Evolutionary conservation across 257 asterid genomes (phyloP), one percentile per base, ranked within the genome.

Genomic region (Linaria vulgaris): DNA sequence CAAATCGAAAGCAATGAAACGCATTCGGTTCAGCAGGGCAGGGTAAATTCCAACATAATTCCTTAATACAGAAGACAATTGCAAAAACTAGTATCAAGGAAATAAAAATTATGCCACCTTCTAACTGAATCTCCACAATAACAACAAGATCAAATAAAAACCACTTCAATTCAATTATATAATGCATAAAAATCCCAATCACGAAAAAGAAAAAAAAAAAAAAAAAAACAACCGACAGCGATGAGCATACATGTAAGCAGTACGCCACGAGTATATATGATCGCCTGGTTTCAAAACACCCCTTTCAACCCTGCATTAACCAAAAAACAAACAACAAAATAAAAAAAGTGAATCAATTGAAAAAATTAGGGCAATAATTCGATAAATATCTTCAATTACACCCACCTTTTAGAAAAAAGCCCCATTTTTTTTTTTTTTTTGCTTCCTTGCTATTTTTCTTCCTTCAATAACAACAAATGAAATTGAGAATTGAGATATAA

Each of bases 221-320:
- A 56, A 15, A 22, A 16, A 14, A 24, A 63, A 39, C 31, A 15
- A 20, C 85, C 64, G 23, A 92, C 99, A 97, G 74, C 87, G 99
- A 66, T 92, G 99, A 20, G 99, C 89, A 72, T 89, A 92, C 20
- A 87, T 62, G 56, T 89, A 92, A 56, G 95, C 94, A 15, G 87
- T 38, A 7, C 97, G 91, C 97, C 99, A 92, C 3, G 99, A 92
- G 69, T 92, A 92, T 63, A 92, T 78, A 76, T 89, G 99, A 85
- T 92, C 99, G 55, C 99, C 99, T 12, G 95, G 83, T 60, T 85
- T 82, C 63, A 92, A 89, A 78, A 88, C 79, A 73, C 69, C 73
- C 78, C 85, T 78, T 15, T 74, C 75, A 59, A 85, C 50, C 64
- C 98, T 91, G 87, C 74, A 6, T 22, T 56, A 44, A 30, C 47